phyloP scores from a whole-genome alignment of 2,329 filamentous ascomycete genomes.

The Neodidymelliopsis sp. region DNA sequence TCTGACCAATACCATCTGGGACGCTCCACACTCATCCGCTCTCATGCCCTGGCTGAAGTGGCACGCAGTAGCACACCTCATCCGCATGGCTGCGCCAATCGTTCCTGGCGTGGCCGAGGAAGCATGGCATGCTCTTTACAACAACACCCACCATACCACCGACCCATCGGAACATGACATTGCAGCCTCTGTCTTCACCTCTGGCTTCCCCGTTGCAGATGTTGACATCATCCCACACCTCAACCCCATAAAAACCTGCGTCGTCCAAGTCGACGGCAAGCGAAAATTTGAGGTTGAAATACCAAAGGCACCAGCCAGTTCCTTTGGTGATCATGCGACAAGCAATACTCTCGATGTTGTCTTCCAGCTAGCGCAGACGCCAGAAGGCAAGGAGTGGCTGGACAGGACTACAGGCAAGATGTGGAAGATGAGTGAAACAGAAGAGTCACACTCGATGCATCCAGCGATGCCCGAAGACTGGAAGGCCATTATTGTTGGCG shows the following conservation, averaged over 20 bases:
- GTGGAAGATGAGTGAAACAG: conserved; percentile 32
- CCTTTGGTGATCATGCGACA: background rate
- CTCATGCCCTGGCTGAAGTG: conserved; percentile 56
- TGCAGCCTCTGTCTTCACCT: conserved; percentile 51
- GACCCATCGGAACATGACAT: conserved; percentile 5
- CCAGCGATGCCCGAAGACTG: conserved; percentile 30
- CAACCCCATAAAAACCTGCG: conserved; percentile 63
- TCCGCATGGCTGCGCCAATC: conserved; percentile 80
- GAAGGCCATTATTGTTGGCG: conserved; percentile 70
- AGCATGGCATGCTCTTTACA: conserved; percentile 71
- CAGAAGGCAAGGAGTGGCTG: conserved; percentile 65
- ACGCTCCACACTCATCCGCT: conserved; percentile 40
- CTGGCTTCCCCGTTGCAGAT: conserved; percentile 64
- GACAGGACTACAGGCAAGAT: conserved; percentile 46
- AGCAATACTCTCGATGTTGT: conserved; percentile 63
- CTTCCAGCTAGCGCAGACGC: conserved; percentile 65
- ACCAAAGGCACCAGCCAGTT: conserved; percentile 57
- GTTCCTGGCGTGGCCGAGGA: conserved; percentile 83
- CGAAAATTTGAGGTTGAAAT: conserved; percentile 73
- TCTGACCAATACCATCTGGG: conserved; percentile 69
- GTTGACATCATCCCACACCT: conserved; percentile 61
- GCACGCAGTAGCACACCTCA: conserved; percentile 62
- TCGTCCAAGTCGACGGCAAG: conserved; percentile 84
- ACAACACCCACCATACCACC: conserved; percentile 11
- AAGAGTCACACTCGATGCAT: conserved; percentile 12